Conservation (phyloP, 257 asterid species). For the Lycium ferocissimum region DNA sequence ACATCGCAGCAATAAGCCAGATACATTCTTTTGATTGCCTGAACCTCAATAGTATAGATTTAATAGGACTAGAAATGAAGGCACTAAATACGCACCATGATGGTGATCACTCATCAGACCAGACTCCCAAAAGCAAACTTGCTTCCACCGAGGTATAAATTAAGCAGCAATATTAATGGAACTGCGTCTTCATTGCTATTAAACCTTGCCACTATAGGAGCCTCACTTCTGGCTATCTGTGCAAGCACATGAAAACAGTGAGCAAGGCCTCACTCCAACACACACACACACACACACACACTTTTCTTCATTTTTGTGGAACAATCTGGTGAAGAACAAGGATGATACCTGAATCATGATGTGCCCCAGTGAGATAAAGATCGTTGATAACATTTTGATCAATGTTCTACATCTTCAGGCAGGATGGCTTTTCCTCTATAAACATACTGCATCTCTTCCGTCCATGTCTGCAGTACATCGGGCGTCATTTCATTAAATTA, state of each 20-base stretch:
- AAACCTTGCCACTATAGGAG: background rate
- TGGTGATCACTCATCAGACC: background rate
- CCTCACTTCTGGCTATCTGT: background rate
- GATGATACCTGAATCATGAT: conserved; percentile 25
- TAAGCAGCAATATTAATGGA: conserved; percentile 11
- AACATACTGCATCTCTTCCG: conserved; percentile 81
- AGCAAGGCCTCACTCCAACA: background rate
- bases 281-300: background rate
- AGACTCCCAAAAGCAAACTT: background rate
- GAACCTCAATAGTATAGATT: background rate
- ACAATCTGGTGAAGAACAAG: background rate
- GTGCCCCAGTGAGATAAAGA: background rate
- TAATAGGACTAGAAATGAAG: background rate
- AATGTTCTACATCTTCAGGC: conserved; percentile 72
- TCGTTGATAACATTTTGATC: conserved; percentile 14
- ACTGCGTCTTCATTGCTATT: background rate
- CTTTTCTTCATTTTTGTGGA: background rate
- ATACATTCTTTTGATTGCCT: background rate
- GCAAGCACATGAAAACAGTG: background rate
- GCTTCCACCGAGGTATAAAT: conserved; percentile 7
- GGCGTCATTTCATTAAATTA: background rate
- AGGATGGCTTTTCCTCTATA: conserved; percentile 71
- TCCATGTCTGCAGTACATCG: conserved; percentile 73
- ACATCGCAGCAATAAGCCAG: background rate
- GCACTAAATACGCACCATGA: conserved; percentile 5